Conservation (phyloP, 1,139 yeast genomes). For the Saccharomyces hybrid region DNA sequence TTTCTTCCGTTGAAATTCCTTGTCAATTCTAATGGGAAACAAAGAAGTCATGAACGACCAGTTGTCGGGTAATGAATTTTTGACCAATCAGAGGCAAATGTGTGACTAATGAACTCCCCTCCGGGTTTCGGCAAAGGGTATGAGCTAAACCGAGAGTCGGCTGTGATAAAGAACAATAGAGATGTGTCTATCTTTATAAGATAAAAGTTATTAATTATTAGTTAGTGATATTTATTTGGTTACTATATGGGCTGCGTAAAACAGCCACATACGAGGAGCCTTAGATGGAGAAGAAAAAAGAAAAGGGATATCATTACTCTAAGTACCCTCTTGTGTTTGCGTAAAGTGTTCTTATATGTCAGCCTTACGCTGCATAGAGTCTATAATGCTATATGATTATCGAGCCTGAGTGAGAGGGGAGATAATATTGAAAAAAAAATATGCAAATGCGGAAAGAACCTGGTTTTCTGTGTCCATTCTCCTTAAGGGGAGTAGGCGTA, state of each 20-base stretch:
- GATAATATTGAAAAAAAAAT: neutral
- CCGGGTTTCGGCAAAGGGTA: neutral
- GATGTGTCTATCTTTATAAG: neutral
- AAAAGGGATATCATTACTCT: neutral
- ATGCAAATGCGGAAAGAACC: neutral
- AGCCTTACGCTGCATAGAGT: neutral
- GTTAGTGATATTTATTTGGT: neutral
- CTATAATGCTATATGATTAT: neutral
- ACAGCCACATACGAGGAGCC: neutral
- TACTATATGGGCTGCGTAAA: neutral
- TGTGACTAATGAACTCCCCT: neutral
- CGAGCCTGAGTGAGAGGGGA: neutral
- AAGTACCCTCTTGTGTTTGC: neutral
- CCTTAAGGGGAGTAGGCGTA: conserved; percentile 36
- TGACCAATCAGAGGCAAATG: neutral
- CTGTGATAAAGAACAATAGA: neutral
- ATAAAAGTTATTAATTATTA: neutral
- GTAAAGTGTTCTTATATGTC: neutral
- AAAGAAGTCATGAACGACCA: neutral
- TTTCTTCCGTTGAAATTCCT: neutral
- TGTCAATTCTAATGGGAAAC: neutral
- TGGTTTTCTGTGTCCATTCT: conserved; percentile 27
- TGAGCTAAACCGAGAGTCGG: neutral
- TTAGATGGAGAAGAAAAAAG: neutral
- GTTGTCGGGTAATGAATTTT: neutral